These are phyloP conservation scores for Leucosporidium yakuticum DNA, from an alignment of 768 basidiomycete genomes.

Conservation along the genomic window DNA sequence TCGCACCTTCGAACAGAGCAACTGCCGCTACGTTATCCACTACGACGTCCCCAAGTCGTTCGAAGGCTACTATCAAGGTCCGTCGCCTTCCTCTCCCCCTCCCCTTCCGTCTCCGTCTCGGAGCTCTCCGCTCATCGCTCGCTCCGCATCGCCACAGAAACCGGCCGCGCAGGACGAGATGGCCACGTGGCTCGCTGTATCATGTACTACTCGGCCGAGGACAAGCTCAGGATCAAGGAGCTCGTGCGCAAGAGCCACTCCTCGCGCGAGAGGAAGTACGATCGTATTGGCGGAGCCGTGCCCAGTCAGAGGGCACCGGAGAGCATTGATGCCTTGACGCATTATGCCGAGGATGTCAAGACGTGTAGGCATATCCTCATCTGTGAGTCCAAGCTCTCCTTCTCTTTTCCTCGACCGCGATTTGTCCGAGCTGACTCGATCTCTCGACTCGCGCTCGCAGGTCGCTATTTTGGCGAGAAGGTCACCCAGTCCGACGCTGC, in stretches of 20 bases:
- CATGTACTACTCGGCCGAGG: slow-evolving; percentile 71
- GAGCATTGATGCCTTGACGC: slow-evolving; percentile 40
- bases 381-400: slow-evolving; percentile 44
- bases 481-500: slow-evolving; percentile 53
- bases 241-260: slow-evolving; percentile 52
- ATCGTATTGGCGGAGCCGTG: slow-evolving; percentile 49
- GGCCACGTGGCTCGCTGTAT: slow-evolving; percentile 71
- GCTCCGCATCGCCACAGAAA: not conserved
- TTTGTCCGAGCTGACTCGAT: no score
- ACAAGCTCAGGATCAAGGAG: slow-evolving; percentile 37
- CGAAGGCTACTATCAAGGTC: slow-evolving; percentile 88
- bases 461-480: slow-evolving; percentile 68
- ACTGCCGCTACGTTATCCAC: slow-evolving; percentile 69
- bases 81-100: not conserved
- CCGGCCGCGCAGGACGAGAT: slow-evolving; percentile 74
- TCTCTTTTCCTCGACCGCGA: not conserved
- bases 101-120: slow-evolving; percentile 50
- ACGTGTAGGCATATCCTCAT: slow-evolving; percentile 67
- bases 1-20: slow-evolving; percentile 47
- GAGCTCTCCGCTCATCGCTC: not conserved
- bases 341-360: slow-evolving; percentile 56
- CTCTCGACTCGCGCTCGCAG: not conserved
- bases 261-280: slow-evolving; percentile 44
- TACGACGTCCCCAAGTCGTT: slow-evolving; percentile 76
- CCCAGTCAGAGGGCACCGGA: slow-evolving; percentile 64